Conservation (phyloP, 1,284 basidiomycete species). For the Ganoderma multipileum region DNA sequence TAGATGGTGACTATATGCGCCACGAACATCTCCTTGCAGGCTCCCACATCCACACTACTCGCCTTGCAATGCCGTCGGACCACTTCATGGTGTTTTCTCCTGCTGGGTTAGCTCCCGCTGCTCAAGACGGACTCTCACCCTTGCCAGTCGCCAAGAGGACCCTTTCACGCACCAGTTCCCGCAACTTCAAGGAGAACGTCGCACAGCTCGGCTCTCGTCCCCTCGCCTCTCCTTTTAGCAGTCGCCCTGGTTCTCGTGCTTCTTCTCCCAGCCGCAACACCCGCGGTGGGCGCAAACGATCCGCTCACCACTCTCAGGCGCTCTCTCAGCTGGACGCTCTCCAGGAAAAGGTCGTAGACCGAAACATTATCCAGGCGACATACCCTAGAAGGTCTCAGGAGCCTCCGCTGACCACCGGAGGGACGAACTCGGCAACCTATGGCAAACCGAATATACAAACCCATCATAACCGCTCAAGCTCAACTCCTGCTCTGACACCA, state of each 20-base stretch:
- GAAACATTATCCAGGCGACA: constrained; percentile 9
- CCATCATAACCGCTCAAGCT: constrained; percentile 36
- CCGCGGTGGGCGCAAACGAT: constrained; percentile 24
- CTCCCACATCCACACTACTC: constrained; percentile 29
- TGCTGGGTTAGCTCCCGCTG: constrained; percentile 12
- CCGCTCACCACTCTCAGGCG: constrained; percentile 40
- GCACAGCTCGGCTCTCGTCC: constrained; percentile 28
- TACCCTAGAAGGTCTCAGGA: neutral
- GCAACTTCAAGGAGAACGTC: constrained; percentile 55
- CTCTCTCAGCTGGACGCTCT: constrained; percentile 39
- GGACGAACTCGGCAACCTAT: neutral
- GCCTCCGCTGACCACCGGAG: neutral
- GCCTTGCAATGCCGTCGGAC: constrained; percentile 28
- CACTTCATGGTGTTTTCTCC: constrained; percentile 28
- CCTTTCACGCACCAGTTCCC: constrained; percentile 52
- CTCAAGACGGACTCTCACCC: constrained; percentile 47
- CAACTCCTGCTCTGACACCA: constrained; percentile 34
- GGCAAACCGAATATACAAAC: neutral
- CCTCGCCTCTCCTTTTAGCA: constrained; percentile 48
- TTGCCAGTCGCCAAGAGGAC: constrained; percentile 51
- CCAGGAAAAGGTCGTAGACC: constrained; percentile 20
- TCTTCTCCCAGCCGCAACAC: constrained; percentile 45
- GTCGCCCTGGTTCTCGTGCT: constrained; percentile 50
- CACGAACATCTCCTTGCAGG: constrained; percentile 20
- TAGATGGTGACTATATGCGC: constrained; percentile 27